Percentiles rank a stretch among this genome's conserved stretches.
Conservation (phyloP, 176 grass and related monocot genomes). For the Elaeis guineensis region DNA sequence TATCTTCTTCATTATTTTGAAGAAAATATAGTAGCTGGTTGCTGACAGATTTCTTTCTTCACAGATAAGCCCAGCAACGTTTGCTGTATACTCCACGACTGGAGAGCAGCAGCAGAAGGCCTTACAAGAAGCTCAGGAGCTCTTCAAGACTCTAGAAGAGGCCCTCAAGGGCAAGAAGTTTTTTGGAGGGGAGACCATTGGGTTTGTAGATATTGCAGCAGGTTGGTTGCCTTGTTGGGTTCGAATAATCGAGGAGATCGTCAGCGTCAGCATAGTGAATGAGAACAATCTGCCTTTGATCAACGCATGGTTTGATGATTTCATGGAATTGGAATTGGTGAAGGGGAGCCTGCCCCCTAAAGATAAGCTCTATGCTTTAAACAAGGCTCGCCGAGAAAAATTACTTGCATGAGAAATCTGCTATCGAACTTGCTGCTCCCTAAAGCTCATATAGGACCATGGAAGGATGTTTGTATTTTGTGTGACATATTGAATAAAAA, state of each 20-base stretch:
- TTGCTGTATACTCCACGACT: conserved; percentile 14
- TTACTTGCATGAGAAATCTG: conserved; percentile 1
- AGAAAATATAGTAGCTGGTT: too few relatives aligned
- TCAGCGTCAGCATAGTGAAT: conserved; percentile 20
- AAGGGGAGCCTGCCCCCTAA: conserved; percentile 35
- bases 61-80: conserved; percentile 12
- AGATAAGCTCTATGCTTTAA: conserved; percentile 30
- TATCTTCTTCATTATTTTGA: too few relatives aligned
- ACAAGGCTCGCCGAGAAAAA: conserved; percentile 30
- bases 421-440: too few relatives aligned
- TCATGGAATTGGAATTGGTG: conserved; percentile 37
- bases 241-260: conserved; percentile 30
- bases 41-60: too few relatives aligned
- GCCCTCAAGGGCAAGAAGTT: conserved; percentile 40
- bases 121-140: conserved; percentile 30
- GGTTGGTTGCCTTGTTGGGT: conserved; percentile 48
- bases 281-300: conserved; percentile 32
- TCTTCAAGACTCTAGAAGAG: conserved; percentile 38
- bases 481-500: too few relatives aligned
- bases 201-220: conserved; percentile 40
- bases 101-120: conserved; percentile 31
- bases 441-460: too few relatives aligned
- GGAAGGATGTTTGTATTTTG: too few relatives aligned
- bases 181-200: conserved; percentile 43
- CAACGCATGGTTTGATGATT: conserved; percentile 36